Conservation (phyloP, 1,284 basidiomycete genomes). For the Moesziomyces aphidis region DNA sequence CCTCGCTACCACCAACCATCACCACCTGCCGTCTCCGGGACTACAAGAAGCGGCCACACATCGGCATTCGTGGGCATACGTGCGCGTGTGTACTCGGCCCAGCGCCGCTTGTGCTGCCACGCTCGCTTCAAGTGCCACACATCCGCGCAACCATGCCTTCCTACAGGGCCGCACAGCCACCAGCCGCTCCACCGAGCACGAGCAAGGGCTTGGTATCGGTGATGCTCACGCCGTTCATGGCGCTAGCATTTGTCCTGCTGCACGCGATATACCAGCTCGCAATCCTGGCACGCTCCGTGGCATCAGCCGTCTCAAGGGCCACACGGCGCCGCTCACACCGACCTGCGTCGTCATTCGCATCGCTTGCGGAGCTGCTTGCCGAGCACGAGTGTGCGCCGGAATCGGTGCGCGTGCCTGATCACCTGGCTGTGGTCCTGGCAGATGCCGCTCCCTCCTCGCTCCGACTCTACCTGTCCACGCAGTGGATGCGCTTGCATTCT, state of each 20-base stretch:
- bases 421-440: conserved; percentile 29
- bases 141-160: neutral
- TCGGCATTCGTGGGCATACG: too few species aligned
- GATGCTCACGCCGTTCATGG: conserved; percentile 23
- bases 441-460: conserved; percentile 23
- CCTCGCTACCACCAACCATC: too few species aligned
- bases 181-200: neutral
- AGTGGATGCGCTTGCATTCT: conserved; percentile 2
- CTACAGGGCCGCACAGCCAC: too few species aligned
- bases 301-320: neutral
- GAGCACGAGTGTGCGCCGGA: conserved; percentile 2
- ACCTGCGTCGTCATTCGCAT: conserved; percentile 8
- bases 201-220: conserved; percentile 3
- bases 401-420: conserved; percentile 20
- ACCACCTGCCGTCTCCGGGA: too few species aligned
- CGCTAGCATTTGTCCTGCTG: conserved; percentile 24
- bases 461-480: conserved; percentile 23
- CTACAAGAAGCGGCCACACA: too few species aligned
- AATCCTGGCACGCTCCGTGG: neutral
- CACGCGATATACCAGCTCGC: conserved; percentile 27
- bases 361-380: conserved; percentile 12
- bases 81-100: too few species aligned
- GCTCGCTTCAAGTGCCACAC: too few species aligned
- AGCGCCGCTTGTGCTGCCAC: too few species aligned
- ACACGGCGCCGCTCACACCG: neutral